phyloP scores from a whole-genome alignment of 352 stramenopile species.

The Globisporangium megalacanthum region DNA sequence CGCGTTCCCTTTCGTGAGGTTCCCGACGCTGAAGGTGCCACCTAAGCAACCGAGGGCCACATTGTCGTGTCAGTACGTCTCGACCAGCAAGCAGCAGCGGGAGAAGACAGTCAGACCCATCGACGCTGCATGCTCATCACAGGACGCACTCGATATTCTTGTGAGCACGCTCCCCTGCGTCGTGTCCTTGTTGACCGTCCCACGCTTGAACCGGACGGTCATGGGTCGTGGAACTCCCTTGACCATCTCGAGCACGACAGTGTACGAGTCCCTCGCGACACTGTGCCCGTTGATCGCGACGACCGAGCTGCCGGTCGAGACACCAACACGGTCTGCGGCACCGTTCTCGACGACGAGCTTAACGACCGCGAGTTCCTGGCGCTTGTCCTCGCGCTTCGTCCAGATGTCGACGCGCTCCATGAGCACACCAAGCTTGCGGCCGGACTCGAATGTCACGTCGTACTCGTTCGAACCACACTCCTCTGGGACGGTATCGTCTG shows the following conservation, averaged over 20 bases:
- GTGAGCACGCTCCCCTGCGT: conserved; percentile 68
- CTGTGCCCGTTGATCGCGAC: conserved; percentile 61
- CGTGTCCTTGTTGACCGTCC: conserved; percentile 56
- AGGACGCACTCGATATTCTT: conserved; percentile 68
- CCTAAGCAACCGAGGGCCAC: conserved; percentile 19
- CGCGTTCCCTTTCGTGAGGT: conserved; percentile 71
- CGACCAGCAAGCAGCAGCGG: not conserved
- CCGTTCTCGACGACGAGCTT: conserved; percentile 81
- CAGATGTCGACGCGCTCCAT: conserved; percentile 78
- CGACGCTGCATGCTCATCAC: not conserved
- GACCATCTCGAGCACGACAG: conserved; percentile 66
- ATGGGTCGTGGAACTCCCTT: conserved; percentile 71
- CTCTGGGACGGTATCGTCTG: conserved; percentile 16
- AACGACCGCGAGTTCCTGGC: conserved; percentile 63
- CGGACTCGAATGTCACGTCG: conserved; percentile 71
- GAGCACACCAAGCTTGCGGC: conserved; percentile 72
- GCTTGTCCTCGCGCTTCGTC: conserved; percentile 39
- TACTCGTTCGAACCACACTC: conserved; percentile 59
- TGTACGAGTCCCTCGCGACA: conserved; percentile 53
- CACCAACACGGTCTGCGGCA: conserved; percentile 57
- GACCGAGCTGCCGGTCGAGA: conserved; percentile 64
- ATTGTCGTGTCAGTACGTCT: conserved; percentile 5
- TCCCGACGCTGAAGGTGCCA: conserved; percentile 79
- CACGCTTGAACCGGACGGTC: conserved; percentile 66
- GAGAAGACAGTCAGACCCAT: no score